Evolutionary conservation across 1,284 basidiomycete species (phyloP).

Genomic region (Lentinula novae-zelandiae): DNA sequence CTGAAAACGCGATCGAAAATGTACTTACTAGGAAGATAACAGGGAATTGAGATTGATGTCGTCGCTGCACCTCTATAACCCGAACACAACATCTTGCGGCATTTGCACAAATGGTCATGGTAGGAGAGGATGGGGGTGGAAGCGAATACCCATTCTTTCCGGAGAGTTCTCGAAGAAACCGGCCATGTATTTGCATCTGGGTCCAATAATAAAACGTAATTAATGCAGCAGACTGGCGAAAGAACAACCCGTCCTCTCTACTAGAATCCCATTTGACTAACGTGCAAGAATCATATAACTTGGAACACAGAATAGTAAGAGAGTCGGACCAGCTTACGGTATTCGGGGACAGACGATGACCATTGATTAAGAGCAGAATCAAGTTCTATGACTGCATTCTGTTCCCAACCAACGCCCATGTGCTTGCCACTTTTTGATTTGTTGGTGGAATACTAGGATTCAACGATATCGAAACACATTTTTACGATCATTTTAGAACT

Average conservation of each 20-base stretch:
- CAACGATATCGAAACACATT: not conserved
- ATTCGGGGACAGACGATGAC: not conserved
- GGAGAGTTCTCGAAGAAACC: not conserved
- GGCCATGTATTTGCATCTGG: constrained; percentile 37
- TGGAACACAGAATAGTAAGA: not conserved
- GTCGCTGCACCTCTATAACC: constrained; percentile 23
- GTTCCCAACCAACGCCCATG: not conserved
- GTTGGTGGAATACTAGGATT: not conserved
- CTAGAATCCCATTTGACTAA: constrained; percentile 61
- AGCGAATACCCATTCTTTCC: not conserved
- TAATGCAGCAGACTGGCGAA: constrained; percentile 57
- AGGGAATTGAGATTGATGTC: constrained; percentile 4
- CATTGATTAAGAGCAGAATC: constrained; percentile 8
- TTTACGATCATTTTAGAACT: constrained; percentile 11
- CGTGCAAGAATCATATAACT: not conserved
- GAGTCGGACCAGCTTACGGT: not conserved
- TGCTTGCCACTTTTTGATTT: not conserved
- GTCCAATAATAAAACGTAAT: constrained; percentile 57
- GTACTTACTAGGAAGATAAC: constrained; percentile 8
- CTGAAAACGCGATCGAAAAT: not conserved
- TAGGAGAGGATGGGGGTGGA: constrained; percentile 27
- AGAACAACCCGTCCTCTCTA: constrained; percentile 40
- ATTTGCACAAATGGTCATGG: constrained; percentile 46
- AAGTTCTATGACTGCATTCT: constrained; percentile 1
- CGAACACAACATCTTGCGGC: constrained; percentile 43